phyloP scores from a whole-genome alignment of 495 filamentous ascomycete species.

The Elaphomyces granulatus region DNA sequence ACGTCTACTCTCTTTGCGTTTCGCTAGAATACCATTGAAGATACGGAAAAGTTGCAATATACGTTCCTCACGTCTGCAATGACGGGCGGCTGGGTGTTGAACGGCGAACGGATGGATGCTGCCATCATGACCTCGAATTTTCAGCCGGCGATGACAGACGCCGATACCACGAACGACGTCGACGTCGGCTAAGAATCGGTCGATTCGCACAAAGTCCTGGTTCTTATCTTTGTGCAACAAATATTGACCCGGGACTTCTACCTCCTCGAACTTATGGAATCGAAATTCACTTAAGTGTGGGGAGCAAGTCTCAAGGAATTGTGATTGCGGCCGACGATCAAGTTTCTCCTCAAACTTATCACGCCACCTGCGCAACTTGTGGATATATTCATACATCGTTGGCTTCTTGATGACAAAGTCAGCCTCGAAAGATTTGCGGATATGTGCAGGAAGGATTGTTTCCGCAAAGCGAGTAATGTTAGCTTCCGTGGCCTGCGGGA shows the following conservation, averaged over 20 bases:
- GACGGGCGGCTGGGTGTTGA: conserved; percentile 82
- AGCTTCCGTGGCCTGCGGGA: conserved; percentile 77
- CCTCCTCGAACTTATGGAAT: conserved; percentile 95
- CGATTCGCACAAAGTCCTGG: conserved; percentile 91
- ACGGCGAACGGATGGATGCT: conserved; percentile 90
- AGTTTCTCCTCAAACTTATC: conserved; percentile 97
- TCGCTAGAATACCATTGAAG: conserved; percentile 78
- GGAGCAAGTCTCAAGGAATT: conserved; percentile 66
- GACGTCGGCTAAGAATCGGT: conserved; percentile 88
- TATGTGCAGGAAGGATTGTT: conserved; percentile 84
- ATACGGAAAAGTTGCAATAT: conserved; percentile 96
- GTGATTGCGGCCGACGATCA: conserved; percentile 60
- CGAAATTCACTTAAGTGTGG: conserved; percentile 89
- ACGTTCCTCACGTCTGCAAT: conserved; percentile 84
- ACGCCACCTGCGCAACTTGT: conserved; percentile 89
- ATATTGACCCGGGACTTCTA: conserved; percentile 96
- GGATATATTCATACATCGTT: conserved; percentile 94
- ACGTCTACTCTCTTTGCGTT: conserved; percentile 85
- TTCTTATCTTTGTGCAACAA: conserved; percentile 96
- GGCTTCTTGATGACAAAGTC: conserved; percentile 91
- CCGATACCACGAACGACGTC: conserved; percentile 80
- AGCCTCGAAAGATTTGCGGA: conserved; percentile 83
- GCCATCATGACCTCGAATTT: conserved; percentile 95
- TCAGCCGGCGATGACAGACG: conserved; percentile 78
- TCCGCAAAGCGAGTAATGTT: conserved; percentile 96